Evolutionary conservation across 306 rosid genomes (phyloP).

Genomic region (Cicer arietinum): DNA sequence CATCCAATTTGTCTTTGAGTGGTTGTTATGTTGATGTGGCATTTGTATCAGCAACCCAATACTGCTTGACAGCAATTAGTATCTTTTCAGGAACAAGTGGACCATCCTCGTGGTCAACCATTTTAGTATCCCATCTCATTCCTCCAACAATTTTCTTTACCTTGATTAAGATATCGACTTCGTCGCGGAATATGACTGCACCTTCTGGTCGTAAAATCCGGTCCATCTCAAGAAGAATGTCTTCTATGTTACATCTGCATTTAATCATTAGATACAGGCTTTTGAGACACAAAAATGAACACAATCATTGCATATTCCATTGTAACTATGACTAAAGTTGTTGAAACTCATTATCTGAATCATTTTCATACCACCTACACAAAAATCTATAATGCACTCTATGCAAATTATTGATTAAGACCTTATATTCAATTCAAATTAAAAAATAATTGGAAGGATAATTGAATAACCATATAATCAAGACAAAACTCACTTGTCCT

Average conservation of each 20-base stretch:
- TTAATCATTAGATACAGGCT: slow-evolving; percentile 26
- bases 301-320: neutral
- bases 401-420: slow-evolving; percentile 18
- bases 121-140: slow-evolving; percentile 89
- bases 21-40: slow-evolving; percentile 60
- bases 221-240: slow-evolving; percentile 97
- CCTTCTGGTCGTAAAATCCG: slow-evolving; percentile 93
- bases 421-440: slow-evolving; percentile 9
- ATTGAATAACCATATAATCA: slow-evolving; percentile 12
- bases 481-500: slow-evolving; percentile 70
- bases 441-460: slow-evolving; percentile 28
- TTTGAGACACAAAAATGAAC: slow-evolving; percentile 34
- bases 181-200: slow-evolving; percentile 87
- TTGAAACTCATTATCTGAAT: slow-evolving; percentile 17
- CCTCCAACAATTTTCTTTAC: slow-evolving; percentile 83
- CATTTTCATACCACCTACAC: slow-evolving; percentile 28
- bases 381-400: slow-evolving; percentile 2
- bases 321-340: neutral
- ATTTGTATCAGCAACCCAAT: slow-evolving; percentile 84
- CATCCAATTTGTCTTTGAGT: slow-evolving; percentile 35
- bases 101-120: slow-evolving; percentile 98
- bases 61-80: slow-evolving; percentile 89
- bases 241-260: slow-evolving; percentile 81
- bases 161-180: slow-evolving; percentile 69
- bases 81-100: slow-evolving; percentile 93